Evolutionary conservation across 129 eudicot genomes (phyloP), one percentile per base, ranked within the genome.

Genomic region (Gnaphalium uliginosum): DNA sequence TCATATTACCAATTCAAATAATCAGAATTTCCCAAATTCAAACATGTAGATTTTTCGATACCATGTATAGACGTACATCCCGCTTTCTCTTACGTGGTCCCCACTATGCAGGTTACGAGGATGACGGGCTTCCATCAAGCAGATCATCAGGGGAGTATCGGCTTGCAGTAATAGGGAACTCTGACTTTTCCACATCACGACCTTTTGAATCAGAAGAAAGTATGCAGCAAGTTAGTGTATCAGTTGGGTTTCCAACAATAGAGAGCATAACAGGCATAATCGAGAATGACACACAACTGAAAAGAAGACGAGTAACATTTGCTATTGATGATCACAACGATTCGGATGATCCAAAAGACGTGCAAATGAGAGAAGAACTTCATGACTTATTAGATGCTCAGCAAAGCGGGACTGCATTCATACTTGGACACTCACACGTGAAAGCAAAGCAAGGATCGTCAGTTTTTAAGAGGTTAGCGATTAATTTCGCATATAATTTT

Each of bases 401-500:
- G 75, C 90, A 91, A 63, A 91, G 96, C 14, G 97, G 97, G 64
- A 91, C 90, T 3, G 92, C 97, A 0, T 91, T 88, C 79, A 83
- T 91, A 81, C 75, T 91, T 60, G 97, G 97, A 11, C 88, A 87
- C 62, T 89, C 97, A 1, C 97, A 91, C 72, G 67, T 88, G 78
- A 51, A 81, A 35, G 83, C 82, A 8, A 82, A 83, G n/a, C 82
- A 82, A 0, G 90, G 90, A 3, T 84, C 96, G 14, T 86, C 84
- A 58, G 72, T 86, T 66, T 37, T 84, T 73, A 89, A 91, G 86
- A 69, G 78, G 56, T 71, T 91, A 37, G 74, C 88, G 46, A 53
- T 91, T 18, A 79, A 77, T 67, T 73, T 71, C 25, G 76, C 73
- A n/a, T 91, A 88, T 73, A 85, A 83, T 81, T 79, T 91, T 73